These are phyloP conservation scores for Kentomonas sorsogonicus DNA, from an alignment of 208 protist genomes.

Conservation along the genomic window DNA sequence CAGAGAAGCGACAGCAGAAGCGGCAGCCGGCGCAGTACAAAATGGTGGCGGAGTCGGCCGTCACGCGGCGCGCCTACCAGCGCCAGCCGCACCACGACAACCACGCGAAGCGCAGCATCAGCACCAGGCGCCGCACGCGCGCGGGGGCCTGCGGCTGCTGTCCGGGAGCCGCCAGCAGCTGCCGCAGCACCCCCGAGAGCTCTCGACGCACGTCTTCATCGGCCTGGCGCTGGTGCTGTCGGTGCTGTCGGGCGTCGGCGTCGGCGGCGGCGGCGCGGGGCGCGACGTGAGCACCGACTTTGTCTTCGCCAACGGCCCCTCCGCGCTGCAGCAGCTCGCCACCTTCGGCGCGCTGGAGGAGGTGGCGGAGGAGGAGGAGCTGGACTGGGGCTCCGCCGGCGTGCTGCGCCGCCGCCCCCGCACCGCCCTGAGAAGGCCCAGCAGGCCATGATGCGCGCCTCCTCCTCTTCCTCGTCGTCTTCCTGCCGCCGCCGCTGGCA, in stretches of 20 bases:
- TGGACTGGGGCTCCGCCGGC: slow-evolving; percentile 50
- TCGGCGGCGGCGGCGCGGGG: slow-evolving; percentile 17
- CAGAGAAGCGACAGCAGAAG: too few species aligned
- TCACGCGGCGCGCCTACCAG: too few species aligned
- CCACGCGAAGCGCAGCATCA: too few species aligned
- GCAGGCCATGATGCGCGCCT: slow-evolving; percentile 11
- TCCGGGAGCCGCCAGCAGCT: too few species aligned
- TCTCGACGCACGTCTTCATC: slow-evolving; percentile 18
- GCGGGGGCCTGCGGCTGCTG: too few species aligned
- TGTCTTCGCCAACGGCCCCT: slow-evolving; percentile 29
- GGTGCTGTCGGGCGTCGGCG: slow-evolving; percentile 22
- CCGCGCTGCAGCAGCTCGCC: slow-evolving; percentile 56
- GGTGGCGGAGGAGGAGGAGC: slow-evolving; percentile 60
- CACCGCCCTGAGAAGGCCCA: slow-evolving; percentile 13
- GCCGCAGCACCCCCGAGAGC: slow-evolving; percentile 5
- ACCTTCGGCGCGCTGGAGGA: slow-evolving; percentile 58
- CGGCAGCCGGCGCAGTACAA: too few species aligned
- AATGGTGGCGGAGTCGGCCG: too few species aligned
- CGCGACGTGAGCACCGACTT: slow-evolving; percentile 59
- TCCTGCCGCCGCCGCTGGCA: too few species aligned
- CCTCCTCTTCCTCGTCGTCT: not conserved
- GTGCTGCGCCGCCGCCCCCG: slow-evolving; percentile 14
- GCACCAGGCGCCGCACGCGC: too few species aligned
- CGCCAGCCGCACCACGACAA: too few species aligned
- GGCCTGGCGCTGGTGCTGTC: slow-evolving; percentile 34